Percentiles rank a stretch among this genome's conserved stretches.
phyloP scores from a whole-genome alignment of 805 yeast genomes.

The Ogataea salicorniae region DNA sequence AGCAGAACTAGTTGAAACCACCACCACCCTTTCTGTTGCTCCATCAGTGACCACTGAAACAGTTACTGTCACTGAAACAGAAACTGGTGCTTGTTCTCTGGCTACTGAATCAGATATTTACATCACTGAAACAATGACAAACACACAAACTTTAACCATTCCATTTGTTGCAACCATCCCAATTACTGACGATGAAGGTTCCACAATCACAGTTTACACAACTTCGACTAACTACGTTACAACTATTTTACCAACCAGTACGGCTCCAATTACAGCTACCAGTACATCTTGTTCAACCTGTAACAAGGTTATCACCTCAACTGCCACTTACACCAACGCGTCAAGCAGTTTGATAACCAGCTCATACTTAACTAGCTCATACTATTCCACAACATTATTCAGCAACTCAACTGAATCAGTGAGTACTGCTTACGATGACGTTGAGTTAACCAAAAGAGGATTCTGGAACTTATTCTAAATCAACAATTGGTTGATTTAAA shows the following conservation, averaged over 20 bases:
- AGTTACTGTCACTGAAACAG: slow-evolving; percentile 27
- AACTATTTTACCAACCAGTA: slow-evolving; percentile 9
- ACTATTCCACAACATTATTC: slow-evolving; percentile 6
- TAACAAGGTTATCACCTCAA: slow-evolving; percentile 3
- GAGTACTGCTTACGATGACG: slow-evolving; percentile 11
- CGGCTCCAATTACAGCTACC: slow-evolving; percentile 8
- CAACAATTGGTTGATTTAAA: background rate
- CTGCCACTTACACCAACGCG: background rate
- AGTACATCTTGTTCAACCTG: slow-evolving; percentile 5
- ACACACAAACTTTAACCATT: slow-evolving; percentile 22
- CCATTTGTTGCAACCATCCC: slow-evolving; percentile 31
- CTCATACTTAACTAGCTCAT: slow-evolving; percentile 3
- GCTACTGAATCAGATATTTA: slow-evolving; percentile 14
- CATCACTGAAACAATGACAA: slow-evolving; percentile 14
- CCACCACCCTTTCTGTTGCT: slow-evolving; percentile 2
- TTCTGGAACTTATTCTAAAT: slow-evolving; percentile 17
- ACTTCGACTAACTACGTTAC: slow-evolving; percentile 24
- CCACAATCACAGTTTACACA: slow-evolving; percentile 23
- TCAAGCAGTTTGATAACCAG: background rate
- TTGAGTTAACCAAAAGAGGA: slow-evolving; percentile 13
- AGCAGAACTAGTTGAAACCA: background rate
- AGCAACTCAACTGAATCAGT: slow-evolving; percentile 7
- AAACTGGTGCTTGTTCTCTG: slow-evolving; percentile 4
- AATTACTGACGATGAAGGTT: slow-evolving; percentile 27
- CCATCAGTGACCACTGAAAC: slow-evolving; percentile 3